Conservation (phyloP, 1,139 yeast genomes). For the Meyerozyma athensensis region DNA sequence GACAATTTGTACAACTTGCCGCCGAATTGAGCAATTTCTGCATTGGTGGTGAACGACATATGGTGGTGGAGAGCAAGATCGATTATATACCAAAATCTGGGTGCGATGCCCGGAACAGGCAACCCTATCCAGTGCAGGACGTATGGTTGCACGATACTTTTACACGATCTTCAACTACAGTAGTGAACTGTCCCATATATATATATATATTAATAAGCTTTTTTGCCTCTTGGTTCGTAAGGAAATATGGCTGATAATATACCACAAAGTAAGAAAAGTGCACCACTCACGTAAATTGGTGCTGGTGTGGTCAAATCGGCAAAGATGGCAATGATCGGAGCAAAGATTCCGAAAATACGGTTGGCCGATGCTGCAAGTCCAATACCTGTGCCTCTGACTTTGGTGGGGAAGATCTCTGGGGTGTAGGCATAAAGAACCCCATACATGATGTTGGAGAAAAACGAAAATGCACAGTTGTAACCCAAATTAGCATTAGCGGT, state of each 20-base stretch:
- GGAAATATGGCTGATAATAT: slow-evolving; percentile 33
- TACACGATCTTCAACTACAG: no score
- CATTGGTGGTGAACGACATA: slow-evolving; percentile 51
- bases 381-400: slow-evolving; percentile 39
- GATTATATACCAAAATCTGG: neutral
- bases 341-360: slow-evolving; percentile 39
- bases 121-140: neutral
- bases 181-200: no score
- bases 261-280: slow-evolving; percentile 34
- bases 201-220: neutral
- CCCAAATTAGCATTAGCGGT: slow-evolving; percentile 35
- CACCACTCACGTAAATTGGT: slow-evolving; percentile 42
- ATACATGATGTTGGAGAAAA: slow-evolving; percentile 39
- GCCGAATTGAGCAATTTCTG: slow-evolving; percentile 63
- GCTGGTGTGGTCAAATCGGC: slow-evolving; percentile 41
- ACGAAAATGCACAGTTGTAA: slow-evolving; percentile 42
- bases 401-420: slow-evolving; percentile 40
- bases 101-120: slow-evolving; percentile 1
- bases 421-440: slow-evolving; percentile 44
- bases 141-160: no score
- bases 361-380: slow-evolving; percentile 42
- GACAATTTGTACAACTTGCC: slow-evolving; percentile 73
- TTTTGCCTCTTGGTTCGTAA: slow-evolving; percentile 30
- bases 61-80: neutral
- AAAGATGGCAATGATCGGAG: slow-evolving; percentile 41